phyloP scores from a whole-genome alignment of 768 basidiomycete genomes.

The Pleurotus eryngii region DNA sequence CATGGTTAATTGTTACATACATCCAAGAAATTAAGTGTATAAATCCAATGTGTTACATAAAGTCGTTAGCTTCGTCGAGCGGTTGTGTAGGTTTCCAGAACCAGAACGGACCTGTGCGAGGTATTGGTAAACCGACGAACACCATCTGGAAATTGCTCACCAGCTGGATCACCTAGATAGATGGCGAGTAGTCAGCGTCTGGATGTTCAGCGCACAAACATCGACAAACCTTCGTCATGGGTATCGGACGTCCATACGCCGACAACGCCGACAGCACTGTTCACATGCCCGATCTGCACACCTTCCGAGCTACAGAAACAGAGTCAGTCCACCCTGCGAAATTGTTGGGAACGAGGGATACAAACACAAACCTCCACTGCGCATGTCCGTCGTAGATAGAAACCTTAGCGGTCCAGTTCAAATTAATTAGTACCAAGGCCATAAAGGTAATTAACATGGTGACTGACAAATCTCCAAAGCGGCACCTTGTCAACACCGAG shows the following conservation, averaged over 20 bases:
- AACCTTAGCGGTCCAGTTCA: slow-evolving; percentile 28
- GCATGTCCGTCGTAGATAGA: slow-evolving; percentile 50
- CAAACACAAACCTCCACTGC: slow-evolving; percentile 53
- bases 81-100: slow-evolving; percentile 49
- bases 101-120: slow-evolving; percentile 66
- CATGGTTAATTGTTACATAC: no score
- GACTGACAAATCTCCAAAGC: slow-evolving; percentile 60
- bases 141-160: slow-evolving; percentile 31
- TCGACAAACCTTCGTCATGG: slow-evolving; percentile 48
- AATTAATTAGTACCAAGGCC: no score
- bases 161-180: slow-evolving; percentile 58
- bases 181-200: slow-evolving; percentile 1
- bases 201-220: background rate
- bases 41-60: background rate
- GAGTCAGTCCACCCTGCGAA: background rate
- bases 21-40: no score
- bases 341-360: background rate
- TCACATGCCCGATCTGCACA: slow-evolving; percentile 61
- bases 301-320: slow-evolving; percentile 52
- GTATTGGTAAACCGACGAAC: background rate
- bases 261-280: slow-evolving; percentile 62
- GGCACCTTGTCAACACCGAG: slow-evolving; percentile 44
- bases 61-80: background rate
- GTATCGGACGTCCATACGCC: slow-evolving; percentile 66
- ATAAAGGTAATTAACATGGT: no score